Base-by-base conservation (phyloP, 495 filamentous ascomycete genomes). In the Hapsidospora chrysogenum region DNA sequence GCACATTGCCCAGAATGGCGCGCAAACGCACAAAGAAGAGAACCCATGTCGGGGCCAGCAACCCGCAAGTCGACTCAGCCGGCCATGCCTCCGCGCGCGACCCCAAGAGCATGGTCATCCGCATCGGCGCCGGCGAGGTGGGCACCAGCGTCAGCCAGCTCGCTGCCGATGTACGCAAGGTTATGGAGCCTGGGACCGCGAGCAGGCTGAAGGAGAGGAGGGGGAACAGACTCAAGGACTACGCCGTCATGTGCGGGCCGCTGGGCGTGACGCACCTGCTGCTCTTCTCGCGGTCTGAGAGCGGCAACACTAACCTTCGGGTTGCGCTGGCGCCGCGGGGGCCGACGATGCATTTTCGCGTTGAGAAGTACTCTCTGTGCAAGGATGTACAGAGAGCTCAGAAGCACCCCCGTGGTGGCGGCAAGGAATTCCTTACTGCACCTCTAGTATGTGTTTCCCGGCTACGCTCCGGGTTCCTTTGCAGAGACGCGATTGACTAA, bases 91-190 rank as follows among this genome's bases (percentile, higher is more conserved):
- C 66, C 29, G 60, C 66, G 13, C 71, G 71, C 38, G 68, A 72
- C 34, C 89, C 89, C 11, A 94, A 93, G 65, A 86, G 78, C 47
- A 96, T 99, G 92, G 89, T 99, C 35, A 92, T 99, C 56, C 77
- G 89, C 44, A 85, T 94, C 36, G 89, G 92, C 46, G 89, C 84
- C 49, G 78, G 84, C 43, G 84, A 94, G 50, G 84, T 96, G 21
- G 89, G 89, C 39, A 73, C 82, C 36, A 92, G 80, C 57, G 67
- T 99, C 39, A 87, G 73, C 48, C 86, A 95, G 54, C 61, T 99
- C 38, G 89, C 87, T 3, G 77, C 80, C 43, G 89, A 99, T 62
- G 81, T 95, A 16, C 73, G 89, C 36, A 61, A 64, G 13, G 86
- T 96, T 63, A 92, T 99, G 85, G 85, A 96, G 53, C 89, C 89